These are phyloP conservation scores for Symbiodinium pilosum DNA, from an alignment of 73 alveolate genomes.

Conservation along the genomic window DNA sequence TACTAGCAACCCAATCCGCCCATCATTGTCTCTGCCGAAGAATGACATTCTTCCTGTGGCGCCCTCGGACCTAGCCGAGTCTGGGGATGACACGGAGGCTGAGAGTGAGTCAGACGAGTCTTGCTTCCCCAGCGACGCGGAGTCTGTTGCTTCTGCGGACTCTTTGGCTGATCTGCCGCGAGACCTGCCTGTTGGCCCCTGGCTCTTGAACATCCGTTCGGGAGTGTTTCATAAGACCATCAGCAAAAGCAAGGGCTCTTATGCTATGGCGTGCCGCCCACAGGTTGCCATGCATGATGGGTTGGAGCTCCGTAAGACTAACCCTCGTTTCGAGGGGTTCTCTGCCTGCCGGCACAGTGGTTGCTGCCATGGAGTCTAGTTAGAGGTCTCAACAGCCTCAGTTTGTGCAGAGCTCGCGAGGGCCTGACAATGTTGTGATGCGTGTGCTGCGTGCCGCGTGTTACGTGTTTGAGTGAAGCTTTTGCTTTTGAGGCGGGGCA, in stretches of 20 bases:
- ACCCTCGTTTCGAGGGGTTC: neutral
- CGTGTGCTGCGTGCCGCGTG: too few species aligned
- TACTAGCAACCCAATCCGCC: too few species aligned
- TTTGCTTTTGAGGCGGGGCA: neutral
- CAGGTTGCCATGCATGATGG: neutral
- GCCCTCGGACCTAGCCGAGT: neutral
- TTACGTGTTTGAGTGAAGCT: too few species aligned
- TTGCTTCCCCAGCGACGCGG: neutral
- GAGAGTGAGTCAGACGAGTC: neutral
- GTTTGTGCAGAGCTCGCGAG: neutral
- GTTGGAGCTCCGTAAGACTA: neutral
- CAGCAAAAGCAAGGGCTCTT: neutral
- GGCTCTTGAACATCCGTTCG: neutral
- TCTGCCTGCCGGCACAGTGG: neutral
- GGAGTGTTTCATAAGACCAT: neutral
- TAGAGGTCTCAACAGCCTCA: neutral
- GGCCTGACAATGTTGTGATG: too few species aligned
- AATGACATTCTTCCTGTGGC: too few species aligned
- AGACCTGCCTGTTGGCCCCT: neutral
- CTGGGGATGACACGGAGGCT: neutral
- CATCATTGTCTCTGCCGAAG: too few species aligned
- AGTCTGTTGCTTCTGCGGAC: neutral
- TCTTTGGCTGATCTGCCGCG: neutral
- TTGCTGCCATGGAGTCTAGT: neutral
- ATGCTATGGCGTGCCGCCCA: neutral